These are phyloP conservation scores for Aspergillus sp. DNA, from an alignment of 2,329 filamentous ascomycete species.

Conservation along the genomic window DNA sequence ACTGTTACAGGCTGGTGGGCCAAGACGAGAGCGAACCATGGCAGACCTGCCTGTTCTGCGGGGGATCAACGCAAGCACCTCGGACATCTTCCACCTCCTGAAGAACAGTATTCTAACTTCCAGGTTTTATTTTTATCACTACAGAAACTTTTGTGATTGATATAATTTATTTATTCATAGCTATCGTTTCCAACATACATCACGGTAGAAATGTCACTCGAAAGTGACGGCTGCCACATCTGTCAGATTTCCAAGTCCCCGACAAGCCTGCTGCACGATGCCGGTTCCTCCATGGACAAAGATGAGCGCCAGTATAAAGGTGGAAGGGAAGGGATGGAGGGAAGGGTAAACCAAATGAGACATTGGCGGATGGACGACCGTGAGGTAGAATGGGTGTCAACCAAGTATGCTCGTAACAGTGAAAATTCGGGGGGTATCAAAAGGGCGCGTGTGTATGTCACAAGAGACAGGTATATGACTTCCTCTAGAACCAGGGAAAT, in stretches of 20 bases:
- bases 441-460: constrained; percentile 16
- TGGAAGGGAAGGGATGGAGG: constrained; percentile 17
- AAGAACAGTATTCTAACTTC: constrained; percentile 3
- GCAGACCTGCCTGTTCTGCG: constrained; percentile 4
- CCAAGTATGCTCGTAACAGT: constrained; percentile 4
- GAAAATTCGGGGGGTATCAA: constrained; percentile 32
- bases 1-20: constrained; percentile 3
- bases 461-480: constrained; percentile 15
- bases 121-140: background rate
- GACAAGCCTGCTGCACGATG: constrained; percentile 14
- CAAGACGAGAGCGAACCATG: constrained; percentile 11
- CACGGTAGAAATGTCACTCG: constrained; percentile 29
- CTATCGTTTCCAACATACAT: constrained; percentile 27
- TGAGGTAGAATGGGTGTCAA: constrained; percentile 5
- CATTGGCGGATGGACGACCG: constrained; percentile 12
- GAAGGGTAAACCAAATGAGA: constrained; percentile 4
- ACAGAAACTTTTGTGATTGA: background rate
- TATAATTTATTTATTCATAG: constrained; percentile 23
- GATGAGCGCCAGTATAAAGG: constrained; percentile 38
- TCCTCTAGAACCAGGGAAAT: constrained; percentile 12
- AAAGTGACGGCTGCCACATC: constrained; percentile 44
- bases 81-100: background rate
- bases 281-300: constrained; percentile 15
- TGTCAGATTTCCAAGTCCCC: constrained; percentile 12
- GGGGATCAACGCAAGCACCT: background rate